Evolutionary conservation across 2,329 filamentous ascomycete genomes (phyloP), one percentile per base, ranked within the genome.

Genomic region (Fusarium succisae): DNA sequence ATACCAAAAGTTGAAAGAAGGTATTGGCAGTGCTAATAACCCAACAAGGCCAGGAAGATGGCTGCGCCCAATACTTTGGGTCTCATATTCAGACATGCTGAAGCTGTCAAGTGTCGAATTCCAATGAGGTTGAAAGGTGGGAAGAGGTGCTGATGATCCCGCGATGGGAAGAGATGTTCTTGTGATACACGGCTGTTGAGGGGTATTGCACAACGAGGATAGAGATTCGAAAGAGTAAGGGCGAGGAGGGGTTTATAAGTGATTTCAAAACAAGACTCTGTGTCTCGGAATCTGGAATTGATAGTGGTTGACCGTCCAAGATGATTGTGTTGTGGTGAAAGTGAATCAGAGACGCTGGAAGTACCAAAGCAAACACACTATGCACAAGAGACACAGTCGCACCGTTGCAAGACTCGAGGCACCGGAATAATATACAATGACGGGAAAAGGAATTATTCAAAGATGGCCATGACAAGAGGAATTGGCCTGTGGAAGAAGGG

Each of bases 1-100:
- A 63, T 82, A 79, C 74, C 83, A 78, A 65, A 87, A 83, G 61
- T 80, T 79, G 63, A 76, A 66, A 10, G 78, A 79, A 9, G 76
- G 77, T 32, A 74, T 53, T 18, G 72, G 67, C 26, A 73, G 59
- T 35, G 70, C 66, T 44, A 77, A 48, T 44, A 73, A 55, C 35
- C 67, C 68, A 24, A 69, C 67, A 24, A 80, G 63, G 35, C 66
- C 57, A 45, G 66, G 63, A 57, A 75, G 41, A 44, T 62, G 51
- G 63, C 63, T 58, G 24, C 57, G 69, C 53, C 63, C 68, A 32
- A 73, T 30, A 38, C 45, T 57, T 61, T 78, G 63, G 22, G 55
- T 48, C n/a, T 75, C 71, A 37, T 69, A 59, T 61, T 65, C 59
- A 61, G 72, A 71, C 77, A 79, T 79, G 43, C 60, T 78, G 72